Percentiles rank a stretch among this genome's conserved stretches.
Conservation (phyloP, 805 yeast genomes). For the Yarrowia yakushimensis region DNA sequence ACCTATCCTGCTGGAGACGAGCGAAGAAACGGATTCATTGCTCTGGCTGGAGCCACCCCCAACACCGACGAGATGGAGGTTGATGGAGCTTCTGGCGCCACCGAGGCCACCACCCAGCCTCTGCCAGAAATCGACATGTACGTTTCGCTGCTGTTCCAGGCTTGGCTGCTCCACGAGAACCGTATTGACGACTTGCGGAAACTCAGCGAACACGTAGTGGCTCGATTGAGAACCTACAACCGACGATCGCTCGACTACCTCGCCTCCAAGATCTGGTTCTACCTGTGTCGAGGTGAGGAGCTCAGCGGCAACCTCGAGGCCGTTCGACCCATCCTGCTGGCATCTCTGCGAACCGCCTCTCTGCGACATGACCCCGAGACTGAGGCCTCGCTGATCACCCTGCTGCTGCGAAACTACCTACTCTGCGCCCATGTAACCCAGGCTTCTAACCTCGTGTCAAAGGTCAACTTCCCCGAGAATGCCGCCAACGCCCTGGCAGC, state of each 20-base stretch:
- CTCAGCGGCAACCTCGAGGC: slow-evolving; percentile 47
- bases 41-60: slow-evolving; percentile 32
- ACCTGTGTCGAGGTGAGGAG: slow-evolving; percentile 75
- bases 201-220: slow-evolving; percentile 39
- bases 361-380: slow-evolving; percentile 91
- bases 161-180: slow-evolving; percentile 65
- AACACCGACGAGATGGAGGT: slow-evolving; percentile 31
- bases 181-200: slow-evolving; percentile 50
- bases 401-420: slow-evolving; percentile 76
- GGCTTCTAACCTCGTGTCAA: slow-evolving; percentile 85
- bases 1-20: slow-evolving; percentile 53
- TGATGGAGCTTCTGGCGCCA: slow-evolving; percentile 26
- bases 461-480: slow-evolving; percentile 79
- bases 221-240: slow-evolving; percentile 56
- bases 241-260: slow-evolving; percentile 81
- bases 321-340: slow-evolving; percentile 67
- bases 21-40: slow-evolving; percentile 34
- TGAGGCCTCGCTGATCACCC: slow-evolving; percentile 80
- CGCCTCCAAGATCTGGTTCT: slow-evolving; percentile 91
- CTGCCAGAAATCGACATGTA: slow-evolving; percentile 80
- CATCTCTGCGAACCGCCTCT: slow-evolving; percentile 79
- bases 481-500: slow-evolving; percentile 90
- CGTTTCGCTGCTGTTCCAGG: slow-evolving; percentile 72
- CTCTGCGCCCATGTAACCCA: slow-evolving; percentile 75
- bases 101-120: slow-evolving; percentile 35